Conservation (phyloP, 495 filamentous ascomycete genomes). For the Penicillium desertorum region DNA sequence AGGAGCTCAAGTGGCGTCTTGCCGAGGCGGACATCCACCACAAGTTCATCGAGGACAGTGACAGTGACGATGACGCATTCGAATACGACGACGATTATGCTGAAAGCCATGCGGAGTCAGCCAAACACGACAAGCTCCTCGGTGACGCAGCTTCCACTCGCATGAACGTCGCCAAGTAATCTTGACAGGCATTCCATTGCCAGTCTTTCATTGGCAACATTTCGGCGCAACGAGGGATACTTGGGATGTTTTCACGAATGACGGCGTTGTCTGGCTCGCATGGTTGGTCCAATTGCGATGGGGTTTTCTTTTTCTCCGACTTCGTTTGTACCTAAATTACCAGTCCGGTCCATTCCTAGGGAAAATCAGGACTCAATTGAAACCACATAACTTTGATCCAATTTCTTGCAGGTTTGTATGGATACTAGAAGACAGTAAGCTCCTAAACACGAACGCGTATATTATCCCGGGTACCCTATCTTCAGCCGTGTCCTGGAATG, state of each 20-base stretch:
- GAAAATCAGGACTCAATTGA: conserved; percentile 13
- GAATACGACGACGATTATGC: conserved; percentile 44
- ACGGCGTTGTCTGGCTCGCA: conserved; percentile 28
- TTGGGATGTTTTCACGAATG: conserved; percentile 30
- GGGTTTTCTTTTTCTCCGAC: conserved; percentile 23
- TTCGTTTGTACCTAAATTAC: conserved; percentile 30
- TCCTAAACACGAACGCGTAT: neutral
- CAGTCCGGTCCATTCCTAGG: neutral
- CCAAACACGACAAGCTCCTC: conserved; percentile 32
- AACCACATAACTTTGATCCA: conserved; percentile 12
- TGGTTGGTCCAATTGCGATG: conserved; percentile 20
- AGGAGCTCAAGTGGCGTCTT: conserved; percentile 72
- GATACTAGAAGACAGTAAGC: neutral
- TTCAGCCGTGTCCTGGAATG: neutral
- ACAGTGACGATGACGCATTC: conserved; percentile 50
- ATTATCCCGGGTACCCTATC: neutral
- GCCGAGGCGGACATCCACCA: conserved; percentile 53
- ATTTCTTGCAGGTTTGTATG: neutral
- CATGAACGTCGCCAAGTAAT: conserved; percentile 46
- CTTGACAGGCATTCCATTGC: neutral
- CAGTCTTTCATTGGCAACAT: conserved; percentile 22
- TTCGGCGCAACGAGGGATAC: conserved; percentile 38
- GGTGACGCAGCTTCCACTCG: conserved; percentile 45
- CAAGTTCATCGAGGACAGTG: conserved; percentile 57
- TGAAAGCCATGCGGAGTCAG: conserved; percentile 10